Conservation (phyloP, 1,284 basidiomycete genomes). For the Ceratobasidium papillatum region DNA sequence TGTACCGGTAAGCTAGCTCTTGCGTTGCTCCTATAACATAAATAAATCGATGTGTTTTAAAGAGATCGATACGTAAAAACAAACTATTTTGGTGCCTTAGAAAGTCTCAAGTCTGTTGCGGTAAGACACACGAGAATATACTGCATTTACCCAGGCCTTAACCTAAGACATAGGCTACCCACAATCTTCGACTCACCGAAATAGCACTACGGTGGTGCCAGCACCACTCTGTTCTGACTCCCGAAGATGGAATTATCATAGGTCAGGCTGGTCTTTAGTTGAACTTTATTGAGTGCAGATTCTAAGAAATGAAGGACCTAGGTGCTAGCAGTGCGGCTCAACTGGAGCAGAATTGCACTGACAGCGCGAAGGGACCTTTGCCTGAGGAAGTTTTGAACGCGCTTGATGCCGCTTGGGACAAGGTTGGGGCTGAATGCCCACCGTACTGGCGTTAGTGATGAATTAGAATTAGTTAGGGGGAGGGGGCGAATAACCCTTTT, state of each 20-base stretch:
- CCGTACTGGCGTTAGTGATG: constrained; percentile 60
- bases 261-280: constrained; percentile 40
- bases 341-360: constrained; percentile 53
- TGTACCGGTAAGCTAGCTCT: constrained; percentile 52
- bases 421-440: constrained; percentile 58
- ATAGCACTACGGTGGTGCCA: constrained; percentile 59
- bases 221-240: constrained; percentile 58
- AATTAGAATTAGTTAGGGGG: too few species aligned
- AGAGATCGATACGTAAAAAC: constrained; percentile 56
- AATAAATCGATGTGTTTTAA: neutral
- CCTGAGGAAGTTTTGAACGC: constrained; percentile 60
- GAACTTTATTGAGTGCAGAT: too few species aligned
- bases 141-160: neutral
- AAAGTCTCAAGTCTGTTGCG: constrained; percentile 55
- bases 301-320: neutral
- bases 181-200: constrained; percentile 56
- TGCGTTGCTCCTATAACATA: neutral
- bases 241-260: constrained; percentile 56
- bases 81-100: constrained; percentile 59
- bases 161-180: constrained; percentile 30
- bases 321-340: constrained; percentile 55
- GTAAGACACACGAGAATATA: constrained; percentile 45
- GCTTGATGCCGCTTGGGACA: constrained; percentile 60
- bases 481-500: too few species aligned
- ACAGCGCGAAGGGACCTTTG: constrained; percentile 60